Evolutionary conservation across 148 eudicot genomes (phyloP).

Genomic region (Nepenthes gracilis): DNA sequence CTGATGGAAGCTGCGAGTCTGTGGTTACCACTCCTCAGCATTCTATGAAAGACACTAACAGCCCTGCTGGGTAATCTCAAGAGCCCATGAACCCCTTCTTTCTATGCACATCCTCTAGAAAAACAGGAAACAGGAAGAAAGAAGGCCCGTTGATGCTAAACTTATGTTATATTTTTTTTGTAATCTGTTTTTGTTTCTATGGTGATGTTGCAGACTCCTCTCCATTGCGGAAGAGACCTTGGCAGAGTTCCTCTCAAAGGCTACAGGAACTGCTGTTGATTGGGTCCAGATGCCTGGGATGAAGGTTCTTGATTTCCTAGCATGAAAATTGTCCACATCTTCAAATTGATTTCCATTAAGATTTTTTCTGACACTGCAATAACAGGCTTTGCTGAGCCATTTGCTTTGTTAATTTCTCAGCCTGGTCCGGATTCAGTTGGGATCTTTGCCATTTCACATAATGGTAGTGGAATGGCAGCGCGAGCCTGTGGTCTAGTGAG

Average conservation of each 20-base stretch:
- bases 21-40: constrained; percentile 62
- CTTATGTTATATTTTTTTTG: neutral
- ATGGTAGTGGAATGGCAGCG: constrained; percentile 91
- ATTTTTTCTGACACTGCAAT: neutral
- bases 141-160: neutral
- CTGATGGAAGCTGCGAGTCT: constrained; percentile 77
- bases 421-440: constrained; percentile 99
- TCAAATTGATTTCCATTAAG: neutral
- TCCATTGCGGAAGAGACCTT: constrained; percentile 94
- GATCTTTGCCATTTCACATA: constrained; percentile 90
- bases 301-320: constrained; percentile 46
- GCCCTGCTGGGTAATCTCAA: constrained; percentile 65
- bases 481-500: constrained; percentile 96
- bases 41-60: constrained; percentile 57
- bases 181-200: neutral
- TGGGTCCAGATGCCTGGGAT: constrained; percentile 99
- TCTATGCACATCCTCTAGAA: neutral
- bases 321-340: neutral
- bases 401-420: constrained; percentile 18
- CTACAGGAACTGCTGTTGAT: constrained; percentile 99
- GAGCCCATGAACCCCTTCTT: neutral
- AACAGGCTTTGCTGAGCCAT: neutral
- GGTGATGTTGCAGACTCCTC: constrained; percentile 50
- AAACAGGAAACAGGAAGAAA: neutral
- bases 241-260: constrained; percentile 99